phyloP scores from a whole-genome alignment of 352 stramenopile species.

The Phytophthora pseudosyringae region DNA sequence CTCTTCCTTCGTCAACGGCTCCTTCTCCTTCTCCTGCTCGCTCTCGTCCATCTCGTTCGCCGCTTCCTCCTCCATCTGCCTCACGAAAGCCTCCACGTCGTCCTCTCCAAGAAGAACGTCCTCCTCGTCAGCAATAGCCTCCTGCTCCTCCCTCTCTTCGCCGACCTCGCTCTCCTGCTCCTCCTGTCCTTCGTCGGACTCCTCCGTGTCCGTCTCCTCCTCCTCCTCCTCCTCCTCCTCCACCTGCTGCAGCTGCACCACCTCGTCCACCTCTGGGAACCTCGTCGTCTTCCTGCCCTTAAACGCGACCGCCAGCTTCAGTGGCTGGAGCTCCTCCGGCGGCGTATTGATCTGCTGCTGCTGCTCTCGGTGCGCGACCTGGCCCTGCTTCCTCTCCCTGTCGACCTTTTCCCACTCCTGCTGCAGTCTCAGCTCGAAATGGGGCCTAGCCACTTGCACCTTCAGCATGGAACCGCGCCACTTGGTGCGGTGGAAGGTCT shows the following conservation, averaged over 20 bases:
- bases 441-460: conserved; percentile 60
- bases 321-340: conserved; percentile 15
- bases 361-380: conserved; percentile 1
- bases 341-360: conserved; percentile 1
- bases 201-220: conserved; percentile 19
- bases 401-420: conserved; percentile 41
- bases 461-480: conserved; percentile 67
- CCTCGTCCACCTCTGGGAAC: conserved; percentile 25
- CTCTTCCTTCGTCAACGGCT: conserved; percentile 34
- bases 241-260: conserved; percentile 8
- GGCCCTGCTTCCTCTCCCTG: not conserved
- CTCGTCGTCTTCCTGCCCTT: conserved; percentile 32
- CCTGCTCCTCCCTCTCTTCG: conserved; percentile 11
- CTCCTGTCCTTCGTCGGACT: conserved; percentile 10
- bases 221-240: conserved; percentile 3
- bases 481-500: conserved; percentile 79
- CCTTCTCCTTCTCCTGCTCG: conserved; percentile 11
- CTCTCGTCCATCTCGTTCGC: conserved; percentile 1
- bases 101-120: conserved; percentile 26
- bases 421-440: conserved; percentile 54
- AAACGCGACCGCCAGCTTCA: conserved; percentile 27
- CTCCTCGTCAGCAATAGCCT: conserved; percentile 13
- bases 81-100: conserved; percentile 49
- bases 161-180: conserved; percentile 13
- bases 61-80: conserved; percentile 38